phyloP scores from a whole-genome alignment of 2,329 filamentous ascomycete genomes.

The Fusarium compactum region DNA sequence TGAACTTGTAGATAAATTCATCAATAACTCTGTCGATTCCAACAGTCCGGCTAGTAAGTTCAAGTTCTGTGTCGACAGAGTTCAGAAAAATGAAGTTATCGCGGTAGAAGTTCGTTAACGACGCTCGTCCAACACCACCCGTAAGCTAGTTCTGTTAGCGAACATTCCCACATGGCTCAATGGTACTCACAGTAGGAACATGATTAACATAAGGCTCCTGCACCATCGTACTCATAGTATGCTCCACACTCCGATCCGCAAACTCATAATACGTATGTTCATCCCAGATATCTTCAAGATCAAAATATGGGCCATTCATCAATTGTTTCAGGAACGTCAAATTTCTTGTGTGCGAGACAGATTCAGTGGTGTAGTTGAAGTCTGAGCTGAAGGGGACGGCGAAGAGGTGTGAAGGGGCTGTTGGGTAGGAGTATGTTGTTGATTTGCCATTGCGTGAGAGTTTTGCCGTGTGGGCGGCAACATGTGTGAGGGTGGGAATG shows the following conservation, averaged over 20 bases:
- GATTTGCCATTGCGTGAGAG: background rate
- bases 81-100: constrained; percentile 83
- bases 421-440: constrained; percentile 57
- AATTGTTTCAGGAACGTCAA: constrained; percentile 73
- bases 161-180: rapidly evolving
- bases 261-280: constrained; percentile 82
- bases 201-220: constrained; percentile 84
- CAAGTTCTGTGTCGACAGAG: constrained; percentile 72
- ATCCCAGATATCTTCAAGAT: constrained; percentile 83
- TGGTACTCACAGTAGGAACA: constrained; percentile 69
- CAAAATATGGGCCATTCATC: constrained; percentile 74
- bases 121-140: constrained; percentile 75
- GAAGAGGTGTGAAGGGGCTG: constrained; percentile 54
- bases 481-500: constrained; percentile 35
- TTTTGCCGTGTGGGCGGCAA: constrained; percentile 21
- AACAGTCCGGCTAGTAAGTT: constrained; percentile 78
- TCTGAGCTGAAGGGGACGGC: constrained; percentile 61
- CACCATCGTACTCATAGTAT: constrained; percentile 87
- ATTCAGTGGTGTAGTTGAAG: constrained; percentile 66
- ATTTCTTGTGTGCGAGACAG: constrained; percentile 74
- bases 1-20: constrained; percentile 75
- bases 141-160: constrained; percentile 57
- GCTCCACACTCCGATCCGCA: constrained; percentile 72
- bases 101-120: constrained; percentile 75
- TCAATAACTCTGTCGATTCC: constrained; percentile 79